Conservation (phyloP, 495 filamentous ascomycete species). For the Neurospora terricola region DNA sequence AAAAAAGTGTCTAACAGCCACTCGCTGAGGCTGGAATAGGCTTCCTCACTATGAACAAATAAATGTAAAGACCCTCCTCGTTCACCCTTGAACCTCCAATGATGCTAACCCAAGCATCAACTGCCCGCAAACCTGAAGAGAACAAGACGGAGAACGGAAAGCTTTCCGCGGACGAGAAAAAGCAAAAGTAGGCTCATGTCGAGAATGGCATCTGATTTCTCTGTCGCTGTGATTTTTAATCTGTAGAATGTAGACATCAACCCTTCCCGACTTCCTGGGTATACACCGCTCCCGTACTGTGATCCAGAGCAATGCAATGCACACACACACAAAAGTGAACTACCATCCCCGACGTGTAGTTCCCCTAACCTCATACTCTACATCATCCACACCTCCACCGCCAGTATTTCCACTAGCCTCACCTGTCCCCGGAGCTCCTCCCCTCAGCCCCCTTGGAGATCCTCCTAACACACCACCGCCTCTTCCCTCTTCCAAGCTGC, state of each 20-base stretch:
- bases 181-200: background rate
- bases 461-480: constrained; percentile 23
- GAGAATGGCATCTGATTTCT: background rate
- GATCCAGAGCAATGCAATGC: background rate
- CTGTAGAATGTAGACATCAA: background rate
- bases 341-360: constrained; percentile 1
- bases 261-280: background rate
- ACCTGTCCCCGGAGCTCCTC: background rate
- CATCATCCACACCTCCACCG: background rate
- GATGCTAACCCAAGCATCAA: background rate
- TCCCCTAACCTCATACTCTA: background rate
- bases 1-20: background rate
- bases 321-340: background rate
- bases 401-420: background rate
- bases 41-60: background rate
- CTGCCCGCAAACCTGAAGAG: background rate
- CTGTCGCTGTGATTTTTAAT: background rate
- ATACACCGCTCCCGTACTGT: background rate
- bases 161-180: background rate
- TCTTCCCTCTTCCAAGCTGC: constrained; percentile 63
- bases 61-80: background rate
- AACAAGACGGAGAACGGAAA: background rate
- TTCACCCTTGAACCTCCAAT: background rate
- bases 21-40: background rate
- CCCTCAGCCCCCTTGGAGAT: background rate